Percentiles rank a stretch among this genome's conserved stretches.
phyloP scores from a whole-genome alignment of 2,329 filamentous ascomycete genomes.

The Colletotrichum sojae region DNA sequence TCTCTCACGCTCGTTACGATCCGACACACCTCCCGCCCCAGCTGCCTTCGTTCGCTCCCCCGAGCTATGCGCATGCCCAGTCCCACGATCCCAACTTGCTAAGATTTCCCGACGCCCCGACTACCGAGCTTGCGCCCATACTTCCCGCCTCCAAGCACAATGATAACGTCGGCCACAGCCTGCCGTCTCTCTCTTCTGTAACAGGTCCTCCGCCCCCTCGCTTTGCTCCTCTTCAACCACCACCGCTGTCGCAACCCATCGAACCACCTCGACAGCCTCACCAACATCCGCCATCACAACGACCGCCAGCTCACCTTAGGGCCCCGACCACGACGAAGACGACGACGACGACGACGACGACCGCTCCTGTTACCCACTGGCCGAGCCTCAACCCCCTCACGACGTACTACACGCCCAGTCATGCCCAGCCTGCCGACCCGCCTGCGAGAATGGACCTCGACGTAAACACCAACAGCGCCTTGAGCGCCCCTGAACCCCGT shows the following conservation, averaged over 20 bases:
- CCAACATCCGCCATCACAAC: constrained; percentile 24
- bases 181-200: constrained; percentile 60
- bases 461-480: constrained; percentile 55
- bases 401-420: constrained; percentile 62
- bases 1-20: constrained; percentile 40
- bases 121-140: constrained; percentile 61
- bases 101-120: constrained; percentile 51
- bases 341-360: constrained; percentile 37
- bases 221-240: constrained; percentile 45
- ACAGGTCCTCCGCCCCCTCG: constrained; percentile 48
- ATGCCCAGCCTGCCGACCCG: constrained; percentile 60
- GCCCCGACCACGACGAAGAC: constrained; percentile 22
- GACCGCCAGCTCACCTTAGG: constrained; percentile 42
- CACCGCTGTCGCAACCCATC: constrained; percentile 34
- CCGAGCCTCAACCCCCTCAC: constrained; percentile 65
- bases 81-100: constrained; percentile 51
- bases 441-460: constrained; percentile 66
- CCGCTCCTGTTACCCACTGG: constrained; percentile 57
- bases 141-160: constrained; percentile 48
- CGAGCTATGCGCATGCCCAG: constrained; percentile 51
- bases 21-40: constrained; percentile 43
- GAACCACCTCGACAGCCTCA: constrained; percentile 37
- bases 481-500: constrained; percentile 58
- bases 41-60: constrained; percentile 54
- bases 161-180: constrained; percentile 47